A percentile compares a stretch with the other conserved stretches of the same genome.
phyloP scores from a whole-genome alignment of 176 grass and related monocot genomes.

The Echinochloa phyllopogon region DNA sequence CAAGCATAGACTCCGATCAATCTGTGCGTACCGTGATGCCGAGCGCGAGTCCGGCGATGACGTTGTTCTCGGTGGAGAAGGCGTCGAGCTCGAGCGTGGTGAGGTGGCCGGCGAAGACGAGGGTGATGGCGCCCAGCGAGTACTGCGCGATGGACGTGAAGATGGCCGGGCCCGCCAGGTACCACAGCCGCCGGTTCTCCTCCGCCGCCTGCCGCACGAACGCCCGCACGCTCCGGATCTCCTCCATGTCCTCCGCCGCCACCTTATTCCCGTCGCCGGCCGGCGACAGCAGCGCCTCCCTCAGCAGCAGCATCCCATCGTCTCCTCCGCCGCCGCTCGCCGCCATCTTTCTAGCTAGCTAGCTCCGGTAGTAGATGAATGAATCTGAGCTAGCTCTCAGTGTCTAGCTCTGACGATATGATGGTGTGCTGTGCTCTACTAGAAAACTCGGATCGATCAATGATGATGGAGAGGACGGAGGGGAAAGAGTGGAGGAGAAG shows the following conservation, averaged over 20 bases:
- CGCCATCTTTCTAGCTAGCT: neutral
- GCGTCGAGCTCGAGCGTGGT: conserved; percentile 91
- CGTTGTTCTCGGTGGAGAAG: conserved; percentile 84
- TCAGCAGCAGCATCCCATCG: neutral
- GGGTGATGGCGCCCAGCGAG: conserved; percentile 74
- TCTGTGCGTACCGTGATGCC: conserved; percentile 86
- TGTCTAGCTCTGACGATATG: too few species aligned
- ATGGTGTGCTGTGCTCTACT: too few species aligned
- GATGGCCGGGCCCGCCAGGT: conserved; percentile 73
- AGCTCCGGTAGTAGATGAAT: too few species aligned
- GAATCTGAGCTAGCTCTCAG: too few species aligned
- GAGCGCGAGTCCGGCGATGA: conserved; percentile 81
- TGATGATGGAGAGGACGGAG: too few species aligned
- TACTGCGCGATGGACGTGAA: conserved; percentile 87
- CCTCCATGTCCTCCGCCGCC: conserved; percentile 56
- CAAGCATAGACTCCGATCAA: too few species aligned
- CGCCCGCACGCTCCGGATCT: conserved; percentile 59
- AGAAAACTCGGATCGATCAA: too few species aligned
- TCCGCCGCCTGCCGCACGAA: conserved; percentile 38
- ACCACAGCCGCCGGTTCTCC: conserved; percentile 83
- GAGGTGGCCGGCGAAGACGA: conserved; percentile 79
- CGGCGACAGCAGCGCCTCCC: conserved; percentile 23
- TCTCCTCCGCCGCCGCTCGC: neutral
- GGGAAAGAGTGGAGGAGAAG: too few species aligned
- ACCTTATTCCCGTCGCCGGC: neutral